Evolutionary conservation across 2,329 filamentous ascomycete genomes (phyloP).

Genomic region (Grosmannia huntii): DNA sequence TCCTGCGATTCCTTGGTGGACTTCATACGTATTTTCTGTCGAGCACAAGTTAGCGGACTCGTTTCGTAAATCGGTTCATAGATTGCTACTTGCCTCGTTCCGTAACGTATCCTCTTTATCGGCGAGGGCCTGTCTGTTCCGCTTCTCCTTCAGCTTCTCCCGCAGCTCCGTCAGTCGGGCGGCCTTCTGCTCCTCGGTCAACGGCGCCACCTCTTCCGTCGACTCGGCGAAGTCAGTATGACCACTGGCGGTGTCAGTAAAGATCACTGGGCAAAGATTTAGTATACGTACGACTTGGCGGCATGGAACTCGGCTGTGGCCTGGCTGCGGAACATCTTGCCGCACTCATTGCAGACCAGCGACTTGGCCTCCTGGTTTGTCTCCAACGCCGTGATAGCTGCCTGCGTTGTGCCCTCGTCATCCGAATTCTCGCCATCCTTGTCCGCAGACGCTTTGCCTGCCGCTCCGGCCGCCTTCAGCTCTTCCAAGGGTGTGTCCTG

Average conservation of each 20-base stretch:
- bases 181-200: constrained; percentile 87
- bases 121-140: constrained; percentile 49
- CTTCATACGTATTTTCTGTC: constrained; percentile 62
- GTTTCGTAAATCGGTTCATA: not conserved
- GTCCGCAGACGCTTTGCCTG: constrained; percentile 17
- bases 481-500: constrained; percentile 79
- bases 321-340: constrained; percentile 75
- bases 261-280: not conserved
- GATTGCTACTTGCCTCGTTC: constrained; percentile 58
- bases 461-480: constrained; percentile 34
- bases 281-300: constrained; percentile 54
- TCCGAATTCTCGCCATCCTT: constrained; percentile 18
- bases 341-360: constrained; percentile 87
- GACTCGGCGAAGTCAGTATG: constrained; percentile 90
- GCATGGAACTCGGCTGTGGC: constrained; percentile 83
- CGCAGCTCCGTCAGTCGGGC: constrained; percentile 64
- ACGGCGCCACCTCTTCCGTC: constrained; percentile 76
- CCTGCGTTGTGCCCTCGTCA: constrained; percentile 33
- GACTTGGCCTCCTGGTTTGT: constrained; percentile 63
- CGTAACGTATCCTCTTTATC: constrained; percentile 74
- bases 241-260: constrained; percentile 34
- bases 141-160: constrained; percentile 59
- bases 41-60: no score
- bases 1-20: constrained; percentile 82
- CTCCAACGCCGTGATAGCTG: constrained; percentile 47